phyloP scores from a whole-genome alignment of 2,329 filamentous ascomycete genomes.

The Colletotrichum trifolii region DNA sequence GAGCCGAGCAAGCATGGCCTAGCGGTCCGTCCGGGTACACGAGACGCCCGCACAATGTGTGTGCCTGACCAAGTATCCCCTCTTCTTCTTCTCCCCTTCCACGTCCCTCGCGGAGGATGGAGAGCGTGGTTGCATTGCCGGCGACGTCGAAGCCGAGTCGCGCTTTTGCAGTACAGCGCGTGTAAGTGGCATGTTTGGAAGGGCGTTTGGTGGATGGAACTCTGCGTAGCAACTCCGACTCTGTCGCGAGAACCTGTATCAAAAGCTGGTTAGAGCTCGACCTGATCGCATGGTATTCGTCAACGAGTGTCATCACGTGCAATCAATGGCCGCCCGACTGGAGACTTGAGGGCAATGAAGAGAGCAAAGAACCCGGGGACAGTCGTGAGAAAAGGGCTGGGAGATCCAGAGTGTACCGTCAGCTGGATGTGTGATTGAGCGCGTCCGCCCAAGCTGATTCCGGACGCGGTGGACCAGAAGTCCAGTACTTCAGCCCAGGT shows the following conservation, averaged over 20 bases:
- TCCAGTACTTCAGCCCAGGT: constrained; percentile 40
- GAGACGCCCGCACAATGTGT: constrained; percentile 19
- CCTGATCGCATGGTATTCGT: too few species aligned
- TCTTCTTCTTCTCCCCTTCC: constrained; percentile 13
- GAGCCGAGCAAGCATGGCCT: constrained; percentile 30
- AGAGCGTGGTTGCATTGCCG: too few species aligned
- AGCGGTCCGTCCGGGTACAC: constrained; percentile 29
- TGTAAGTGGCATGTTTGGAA: too few species aligned
- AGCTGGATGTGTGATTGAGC: constrained; percentile 31
- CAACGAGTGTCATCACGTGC: neutral
- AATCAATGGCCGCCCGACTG: neutral
- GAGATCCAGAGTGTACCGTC: constrained; percentile 22
- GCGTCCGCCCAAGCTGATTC: constrained; percentile 23
- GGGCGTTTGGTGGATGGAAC: too few species aligned
- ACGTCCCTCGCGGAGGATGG: neutral
- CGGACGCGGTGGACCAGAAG: constrained; percentile 24
- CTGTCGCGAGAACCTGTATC: too few species aligned
- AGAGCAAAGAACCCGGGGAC: neutral
- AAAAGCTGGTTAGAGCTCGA: too few species aligned
- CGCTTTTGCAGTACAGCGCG: too few species aligned
- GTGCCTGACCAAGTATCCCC: constrained; percentile 32
- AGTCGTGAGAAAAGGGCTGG: constrained; percentile 1
- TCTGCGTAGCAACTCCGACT: too few species aligned
- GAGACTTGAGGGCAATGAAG: neutral
- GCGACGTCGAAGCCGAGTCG: too few species aligned